Evolutionary conservation across 2,329 filamentous ascomycete genomes (phyloP), one percentile per base, ranked within the genome.

Genomic region (Atkinsonella texensis): DNA sequence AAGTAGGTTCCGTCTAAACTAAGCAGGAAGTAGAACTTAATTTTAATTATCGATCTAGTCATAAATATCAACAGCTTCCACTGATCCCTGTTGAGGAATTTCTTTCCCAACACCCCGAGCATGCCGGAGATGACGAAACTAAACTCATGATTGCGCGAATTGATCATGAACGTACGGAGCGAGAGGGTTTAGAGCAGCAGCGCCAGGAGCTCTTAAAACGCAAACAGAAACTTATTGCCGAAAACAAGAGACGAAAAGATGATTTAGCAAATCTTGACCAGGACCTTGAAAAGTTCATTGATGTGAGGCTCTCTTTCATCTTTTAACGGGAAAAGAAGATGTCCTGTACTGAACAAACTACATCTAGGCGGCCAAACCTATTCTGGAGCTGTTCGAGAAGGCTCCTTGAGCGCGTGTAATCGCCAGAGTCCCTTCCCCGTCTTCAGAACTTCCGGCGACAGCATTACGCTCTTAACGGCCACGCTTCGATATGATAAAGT

Each of bases 241-340:
- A 82, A 65, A 96, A 96, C 65, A 95, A 94, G 70, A 89, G 89
- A 70, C 80, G 91, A 58, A 95, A 95, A 66, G 90, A 96, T 52
- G 89, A 97, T 62, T 72, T 98, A 47, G 89, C 87, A 18, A 95
- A 86, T 62, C 72, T 98, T 54, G 93, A 98, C 61, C 85, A 87
- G 62, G 89, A 95, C 67, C 73, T 97, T 52, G 93, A 97, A 70
- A 90, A 87, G 62, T 95, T 95, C 63, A 91, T 95, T 61, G 89
- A 94, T 68, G 87, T 88, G 63, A 63, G 84, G 71, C 32, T 46
- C 4, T 44, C 35, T 8, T 8, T 28, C 12, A 11, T 31, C 13
- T 33, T 2, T 23, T 20, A 15, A 15, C 18, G 3, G 32, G 11
- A 12, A 28, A 18, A 11, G 17, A 7, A 45, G 23, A 17, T 42